Conservation (phyloP, 257 asterid species). For the Jacaranda mimosifolia region DNA sequence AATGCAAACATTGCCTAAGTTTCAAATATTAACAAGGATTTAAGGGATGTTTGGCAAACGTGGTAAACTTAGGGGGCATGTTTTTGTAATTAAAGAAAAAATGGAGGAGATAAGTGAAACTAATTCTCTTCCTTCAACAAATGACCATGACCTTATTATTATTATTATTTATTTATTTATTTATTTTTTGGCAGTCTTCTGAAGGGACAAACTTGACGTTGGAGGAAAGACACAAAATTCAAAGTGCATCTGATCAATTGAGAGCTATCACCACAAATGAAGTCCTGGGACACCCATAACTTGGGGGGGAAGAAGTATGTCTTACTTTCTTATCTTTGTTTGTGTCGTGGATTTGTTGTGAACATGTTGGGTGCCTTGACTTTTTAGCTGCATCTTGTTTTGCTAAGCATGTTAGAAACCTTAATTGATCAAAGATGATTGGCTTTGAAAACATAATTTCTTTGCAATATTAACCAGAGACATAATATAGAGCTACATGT, state of each 20-base stretch:
- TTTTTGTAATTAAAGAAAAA: no score
- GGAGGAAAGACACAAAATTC: conserved; percentile 67
- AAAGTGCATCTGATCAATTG: conserved; percentile 54
- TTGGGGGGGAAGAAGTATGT: conserved; percentile 30
- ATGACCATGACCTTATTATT: conserved; percentile 14
- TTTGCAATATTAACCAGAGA: neutral
- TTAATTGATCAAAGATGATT: neutral
- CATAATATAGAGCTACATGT: neutral
- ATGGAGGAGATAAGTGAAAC: neutral
- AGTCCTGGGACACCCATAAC: conserved; percentile 31
- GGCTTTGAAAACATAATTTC: neutral
- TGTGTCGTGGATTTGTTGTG: conserved; percentile 1
- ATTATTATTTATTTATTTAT: conserved; percentile 10
- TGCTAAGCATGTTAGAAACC: neutral
- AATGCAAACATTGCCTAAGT: no score
- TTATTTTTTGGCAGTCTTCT: no score
- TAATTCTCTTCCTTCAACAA: neutral
- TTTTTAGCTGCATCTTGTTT: conserved; percentile 1
- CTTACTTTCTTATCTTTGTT: neutral
- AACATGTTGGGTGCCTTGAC: neutral
- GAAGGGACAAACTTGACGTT: conserved; percentile 53
- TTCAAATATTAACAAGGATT: no score
- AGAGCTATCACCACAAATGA: conserved; percentile 40
- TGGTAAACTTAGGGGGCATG: no score
- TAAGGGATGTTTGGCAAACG: no score